Conservation (phyloP, 768 basidiomycete genomes). For the Collybiopsis confluens region DNA sequence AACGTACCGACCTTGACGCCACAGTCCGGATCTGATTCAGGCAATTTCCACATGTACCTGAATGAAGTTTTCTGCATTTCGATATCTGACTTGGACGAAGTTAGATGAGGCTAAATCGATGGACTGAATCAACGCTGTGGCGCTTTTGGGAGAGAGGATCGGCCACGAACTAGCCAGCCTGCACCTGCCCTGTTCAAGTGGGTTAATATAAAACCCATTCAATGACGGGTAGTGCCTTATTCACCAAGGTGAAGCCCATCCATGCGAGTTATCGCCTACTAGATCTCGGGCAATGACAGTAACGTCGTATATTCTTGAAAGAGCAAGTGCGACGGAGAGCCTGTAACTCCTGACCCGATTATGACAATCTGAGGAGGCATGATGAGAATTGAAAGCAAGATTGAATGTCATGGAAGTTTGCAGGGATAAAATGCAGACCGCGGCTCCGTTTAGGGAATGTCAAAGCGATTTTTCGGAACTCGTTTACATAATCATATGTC, state of each 20-base stretch:
- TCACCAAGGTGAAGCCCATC: constrained; percentile 9
- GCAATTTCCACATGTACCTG: constrained; percentile 7
- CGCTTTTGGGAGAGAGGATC: too few species aligned
- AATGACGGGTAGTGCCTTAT: background rate
- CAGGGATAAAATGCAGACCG: too few species aligned
- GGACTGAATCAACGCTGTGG: background rate
- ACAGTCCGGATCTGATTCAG: constrained; percentile 1
- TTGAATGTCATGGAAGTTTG: too few species aligned
- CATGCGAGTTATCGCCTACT: constrained; percentile 8
- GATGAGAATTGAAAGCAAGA: too few species aligned
- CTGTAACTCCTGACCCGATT: constrained; percentile 5
- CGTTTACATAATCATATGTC: too few species aligned
- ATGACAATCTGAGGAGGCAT: background rate
- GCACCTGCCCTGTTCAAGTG: constrained; percentile 1
- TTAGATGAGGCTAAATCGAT: constrained; percentile 4
- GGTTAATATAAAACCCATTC: background rate
- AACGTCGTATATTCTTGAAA: constrained; percentile 7
- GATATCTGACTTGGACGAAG: background rate
- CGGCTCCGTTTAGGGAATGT: too few species aligned
- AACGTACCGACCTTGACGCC: constrained; percentile 2
- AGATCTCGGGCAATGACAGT: constrained; percentile 5
- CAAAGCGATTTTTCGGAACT: background rate
- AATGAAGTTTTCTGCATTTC: constrained; percentile 6
- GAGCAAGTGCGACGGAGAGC: constrained; percentile 6
- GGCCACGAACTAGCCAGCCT: constrained; percentile 3